phyloP scores from a whole-genome alignment of 2,329 filamentous ascomycete species.

The Parafenestella ontariensis region DNA sequence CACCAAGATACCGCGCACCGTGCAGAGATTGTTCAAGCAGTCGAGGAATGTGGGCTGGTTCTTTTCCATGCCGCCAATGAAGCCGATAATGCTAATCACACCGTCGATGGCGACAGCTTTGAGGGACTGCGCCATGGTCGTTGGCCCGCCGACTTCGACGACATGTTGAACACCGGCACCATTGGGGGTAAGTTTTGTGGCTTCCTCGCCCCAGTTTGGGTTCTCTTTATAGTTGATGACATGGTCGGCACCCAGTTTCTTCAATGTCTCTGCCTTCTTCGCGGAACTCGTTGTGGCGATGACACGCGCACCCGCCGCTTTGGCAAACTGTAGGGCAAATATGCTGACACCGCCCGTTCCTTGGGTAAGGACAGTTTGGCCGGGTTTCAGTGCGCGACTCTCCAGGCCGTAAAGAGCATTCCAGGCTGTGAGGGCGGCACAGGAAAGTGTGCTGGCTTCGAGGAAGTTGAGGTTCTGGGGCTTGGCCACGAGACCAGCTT shows the following conservation, averaged over 20 bases:
- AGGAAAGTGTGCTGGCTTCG: constrained; percentile 57
- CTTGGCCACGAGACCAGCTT: constrained; percentile 69
- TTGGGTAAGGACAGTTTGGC: constrained; percentile 66
- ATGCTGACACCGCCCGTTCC: constrained; percentile 75
- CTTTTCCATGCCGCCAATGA: constrained; percentile 60
- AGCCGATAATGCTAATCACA: constrained; percentile 62
- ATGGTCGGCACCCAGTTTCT: constrained; percentile 62
- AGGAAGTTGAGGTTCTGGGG: constrained; percentile 63
- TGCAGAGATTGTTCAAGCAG: constrained; percentile 56
- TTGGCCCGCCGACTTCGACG: constrained; percentile 70
- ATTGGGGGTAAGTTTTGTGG: constrained; percentile 58
- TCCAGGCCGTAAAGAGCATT: constrained; percentile 61
- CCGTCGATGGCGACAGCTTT: constrained; percentile 63
- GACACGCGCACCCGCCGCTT: constrained; percentile 62
- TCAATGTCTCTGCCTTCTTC: constrained; percentile 59
- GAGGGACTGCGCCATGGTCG: constrained; percentile 62
- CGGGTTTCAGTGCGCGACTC: constrained; percentile 46
- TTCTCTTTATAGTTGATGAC: constrained; percentile 65
- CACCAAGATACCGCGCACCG: constrained; percentile 64
- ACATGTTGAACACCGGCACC: constrained; percentile 67
- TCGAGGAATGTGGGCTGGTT: constrained; percentile 62
- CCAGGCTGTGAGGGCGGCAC: constrained; percentile 57
- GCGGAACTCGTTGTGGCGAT: constrained; percentile 64
- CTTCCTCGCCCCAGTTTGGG: constrained; percentile 62
- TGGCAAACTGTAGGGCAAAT: constrained; percentile 66